phyloP scores from a whole-genome alignment of 768 basidiomycete species.

The Boletellus emodensis region DNA sequence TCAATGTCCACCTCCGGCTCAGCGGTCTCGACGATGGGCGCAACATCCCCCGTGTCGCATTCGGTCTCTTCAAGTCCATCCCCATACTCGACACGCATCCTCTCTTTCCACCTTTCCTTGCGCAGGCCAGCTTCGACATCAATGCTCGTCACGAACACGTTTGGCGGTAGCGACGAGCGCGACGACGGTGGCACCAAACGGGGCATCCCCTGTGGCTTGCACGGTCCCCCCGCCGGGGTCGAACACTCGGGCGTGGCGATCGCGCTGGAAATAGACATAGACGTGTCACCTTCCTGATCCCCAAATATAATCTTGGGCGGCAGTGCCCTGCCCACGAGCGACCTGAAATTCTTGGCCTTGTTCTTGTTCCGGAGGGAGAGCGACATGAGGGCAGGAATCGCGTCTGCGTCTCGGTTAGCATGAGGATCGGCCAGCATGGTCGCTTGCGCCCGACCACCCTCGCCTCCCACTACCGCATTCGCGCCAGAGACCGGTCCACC shows the following conservation, averaged over 20 bases:
- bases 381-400: constrained; percentile 29
- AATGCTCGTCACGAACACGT: constrained; percentile 68
- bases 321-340: constrained; percentile 41
- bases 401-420: constrained; percentile 14
- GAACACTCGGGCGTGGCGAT: too few relatives aligned
- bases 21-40: too few relatives aligned
- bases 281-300: constrained; percentile 10
- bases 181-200: constrained; percentile 63
- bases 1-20: constrained; percentile 6
- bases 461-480: constrained; percentile 34
- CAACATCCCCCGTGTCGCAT: background rate
- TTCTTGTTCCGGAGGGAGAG: constrained; percentile 67
- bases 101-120: constrained; percentile 35
- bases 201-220: constrained; percentile 14
- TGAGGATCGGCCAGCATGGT: constrained; percentile 2
- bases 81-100: constrained; percentile 34
- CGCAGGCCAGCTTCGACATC: constrained; percentile 54
- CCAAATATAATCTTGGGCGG: constrained; percentile 55
- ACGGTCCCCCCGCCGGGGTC: too few relatives aligned
- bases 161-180: constrained; percentile 50
- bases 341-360: constrained; percentile 65
- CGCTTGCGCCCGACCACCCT: background rate
- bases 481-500: constrained; percentile 34
- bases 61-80: constrained; percentile 8
- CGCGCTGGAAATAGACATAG: background rate